Evolutionary conservation across 2,329 filamentous ascomycete genomes (phyloP), one percentile per base, ranked within the genome.

Genomic region (Cyclaneusma minus): DNA sequence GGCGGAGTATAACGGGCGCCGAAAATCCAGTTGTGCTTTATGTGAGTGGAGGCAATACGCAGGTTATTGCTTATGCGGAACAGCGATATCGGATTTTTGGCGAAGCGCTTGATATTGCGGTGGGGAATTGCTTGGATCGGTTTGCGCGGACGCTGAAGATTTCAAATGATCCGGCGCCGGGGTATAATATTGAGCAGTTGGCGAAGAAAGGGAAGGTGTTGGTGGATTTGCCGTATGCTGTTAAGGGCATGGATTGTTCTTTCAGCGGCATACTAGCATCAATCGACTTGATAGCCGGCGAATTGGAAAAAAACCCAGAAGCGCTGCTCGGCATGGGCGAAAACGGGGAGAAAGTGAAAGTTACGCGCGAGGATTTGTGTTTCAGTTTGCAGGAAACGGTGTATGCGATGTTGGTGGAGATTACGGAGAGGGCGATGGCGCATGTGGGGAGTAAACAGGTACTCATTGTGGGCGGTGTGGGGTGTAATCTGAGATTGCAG

Each of bases 231-330:
- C 89, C 89, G 2, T 98, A 98, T 47, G 73, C 85, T 3, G 89
- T 98, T 36, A 98, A 98, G 54, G 89, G 89, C 27, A 98, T 98
- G 89, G 89, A 98, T 51, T 92, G 84, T 44, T 89, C 80, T 13
- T 95, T 98, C 54, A 85, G 80, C 3, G 89, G 89, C 2, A 92
- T 98, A 36, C 58, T 98, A 15, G 82, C 81, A 1, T 68, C 70
- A 4, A 76, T 87, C 8, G 89, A 98, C 47, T 62, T 75, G 18
- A 60, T 93, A 23, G 87, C 85, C 2, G 68, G 62, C 29, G 72
- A 68, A 49, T 71, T 83, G 54, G 62, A 57, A 44, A 35, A 51
- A 28, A 52, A 58, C 35, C 21, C 60, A 57, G 33, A 54, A 49
- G 43, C 31, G 48, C 48, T 16, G 52, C 54, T 29, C 43, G 43